Evolutionary conservation across 2,329 filamentous ascomycete species (phyloP), one percentile per base, ranked within the genome.

Genomic region (Cladosporium sp.): DNA sequence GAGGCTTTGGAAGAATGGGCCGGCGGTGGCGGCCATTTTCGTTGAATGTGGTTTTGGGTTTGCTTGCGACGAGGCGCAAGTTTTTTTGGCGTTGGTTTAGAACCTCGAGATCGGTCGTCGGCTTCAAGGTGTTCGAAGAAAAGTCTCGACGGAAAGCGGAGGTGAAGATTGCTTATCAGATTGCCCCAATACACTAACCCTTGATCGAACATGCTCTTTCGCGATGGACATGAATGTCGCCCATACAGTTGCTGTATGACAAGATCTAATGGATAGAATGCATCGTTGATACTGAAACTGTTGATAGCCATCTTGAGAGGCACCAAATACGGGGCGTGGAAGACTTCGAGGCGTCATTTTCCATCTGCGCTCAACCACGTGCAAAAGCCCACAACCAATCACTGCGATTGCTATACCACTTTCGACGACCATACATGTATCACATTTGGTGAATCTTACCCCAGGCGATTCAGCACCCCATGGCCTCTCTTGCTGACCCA

Each of bases 1-100:
- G 18, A 76, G 68, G 23, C 66, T 66, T 18, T 64, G 46, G 21
- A 70, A 53, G 39, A 75, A 68, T 23, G 48, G 30, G 0, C 28
- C 28, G 11, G 46, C 25, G 46, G 28, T 62, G 48, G 59, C 23
- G 30, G 48, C 48, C 46, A 53, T 53, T 57, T 14, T n/a, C n/a
- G n/a, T n/a, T 36, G 28, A 21, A 3, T 25, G 13, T 23, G 13
- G 18, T 43, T n/a, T 16, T 26, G 11, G 5, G 14, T 36, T 26
- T 10, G 21, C 23, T 57, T 39, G 54, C 54, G 54, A 26, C 23
- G 23, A 21, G 13, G 16, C 54, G 54, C 54, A 57, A 39, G n/a
- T 11, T 1, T 39, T 39, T 57, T 21, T 32, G 16, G 5, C 23
- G 26, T 32, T 54, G 49, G 25, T 11, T 51, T 28, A 5, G 51